Base-by-base conservation (phyloP, 2,329 filamentous ascomycete species). In the Mycosphaerella sp. region DNA sequence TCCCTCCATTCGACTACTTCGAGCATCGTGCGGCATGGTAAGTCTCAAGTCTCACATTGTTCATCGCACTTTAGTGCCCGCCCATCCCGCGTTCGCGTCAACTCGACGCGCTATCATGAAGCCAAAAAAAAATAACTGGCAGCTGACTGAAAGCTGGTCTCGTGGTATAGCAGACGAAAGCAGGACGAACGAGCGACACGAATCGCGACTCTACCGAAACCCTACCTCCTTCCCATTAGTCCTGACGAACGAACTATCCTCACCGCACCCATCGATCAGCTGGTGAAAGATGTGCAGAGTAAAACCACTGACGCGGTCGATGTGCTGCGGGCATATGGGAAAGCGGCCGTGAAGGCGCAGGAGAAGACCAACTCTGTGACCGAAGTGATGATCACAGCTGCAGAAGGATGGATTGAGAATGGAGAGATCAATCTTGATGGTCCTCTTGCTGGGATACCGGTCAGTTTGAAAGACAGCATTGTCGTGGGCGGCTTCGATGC, bases 291-390 rank as follows among this genome's bases (percentile, higher is more conserved):
- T 73, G 86, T 95, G 3, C 88, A 92, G 32, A 79, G 81, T n/a
- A 80, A 83, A 43, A 72, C 76, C 50, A 75, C 83, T 46, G 78
- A 80, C 10, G 84, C 91, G 0, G 69, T 85, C 23, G 83, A 89
- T 57, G 80, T 96, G 45, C 81, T 96, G n/a, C 82, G 78, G 56
- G 83, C 89, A 9, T 97, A 96, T 69, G 87, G 87, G 65, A 95
- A 95, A 71, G 84, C 92, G 17, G 87, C 91, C 0, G 69, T 95
- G 49, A 85, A 84, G 66, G 91, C 89, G 1, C 92, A 96, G 36
- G 79, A 85, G 58, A 86, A 86, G 72, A 95, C 90, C 2, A 96
- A 96, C 70, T 95, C 89, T 66, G 73, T 95, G 10, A 96, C 92
- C 0, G 91, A 96, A 72, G 76, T 96, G 53, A 81, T 96, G 74